Percentiles rank a stretch among this genome's conserved stretches.
These are phyloP conservation scores for Ophiostoma piceae DNA, from an alignment of 2,329 filamentous ascomycete genomes.

Conservation along the genomic window DNA sequence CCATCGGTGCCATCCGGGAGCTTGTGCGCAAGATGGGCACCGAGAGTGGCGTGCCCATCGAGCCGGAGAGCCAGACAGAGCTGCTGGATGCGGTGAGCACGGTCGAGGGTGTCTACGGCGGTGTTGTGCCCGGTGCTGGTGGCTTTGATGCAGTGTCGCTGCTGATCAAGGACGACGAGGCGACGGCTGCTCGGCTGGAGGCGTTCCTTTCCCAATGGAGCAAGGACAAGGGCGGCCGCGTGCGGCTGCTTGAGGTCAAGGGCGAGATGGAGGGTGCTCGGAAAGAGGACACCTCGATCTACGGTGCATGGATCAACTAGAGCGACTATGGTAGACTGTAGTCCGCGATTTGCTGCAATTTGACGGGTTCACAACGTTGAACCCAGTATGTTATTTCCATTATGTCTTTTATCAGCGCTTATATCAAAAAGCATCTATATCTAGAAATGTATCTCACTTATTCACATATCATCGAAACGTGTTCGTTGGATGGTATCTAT, in stretches of 20 bases:
- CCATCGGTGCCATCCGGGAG: conserved; percentile 18
- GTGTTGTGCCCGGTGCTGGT: conserved; percentile 89
- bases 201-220: conserved; percentile 63
- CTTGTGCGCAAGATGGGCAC: conserved; percentile 72
- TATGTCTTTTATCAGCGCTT: background rate
- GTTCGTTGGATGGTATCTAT: no score
- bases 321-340: background rate
- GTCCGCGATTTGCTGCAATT: background rate
- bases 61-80: conserved; percentile 78
- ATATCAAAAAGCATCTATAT: background rate
- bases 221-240: conserved; percentile 52
- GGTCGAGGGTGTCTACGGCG: conserved; percentile 80
- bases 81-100: conserved; percentile 71
- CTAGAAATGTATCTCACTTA: background rate
- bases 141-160: conserved; percentile 87
- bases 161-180: conserved; percentile 66
- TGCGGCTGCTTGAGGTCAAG: conserved; percentile 63
- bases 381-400: background rate
- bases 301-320: conserved; percentile 30
- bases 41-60: conserved; percentile 74
- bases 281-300: conserved; percentile 42
- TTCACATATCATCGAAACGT: no score
- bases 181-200: conserved; percentile 56
- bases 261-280: conserved; percentile 66
- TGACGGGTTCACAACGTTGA: background rate